phyloP scores from a whole-genome alignment of 148 eudicot species.

The Diospyros kaki region DNA sequence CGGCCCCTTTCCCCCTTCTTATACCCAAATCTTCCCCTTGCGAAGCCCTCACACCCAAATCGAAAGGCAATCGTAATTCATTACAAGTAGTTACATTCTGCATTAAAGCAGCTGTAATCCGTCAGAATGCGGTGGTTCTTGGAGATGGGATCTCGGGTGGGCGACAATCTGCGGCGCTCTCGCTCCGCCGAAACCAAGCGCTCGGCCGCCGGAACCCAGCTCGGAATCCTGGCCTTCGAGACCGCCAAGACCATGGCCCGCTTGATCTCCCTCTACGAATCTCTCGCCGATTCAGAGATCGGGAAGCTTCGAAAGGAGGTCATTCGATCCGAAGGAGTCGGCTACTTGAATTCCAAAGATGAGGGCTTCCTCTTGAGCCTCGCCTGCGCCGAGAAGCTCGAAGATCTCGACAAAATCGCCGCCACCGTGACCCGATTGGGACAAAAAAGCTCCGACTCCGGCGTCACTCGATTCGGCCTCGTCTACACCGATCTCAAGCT shows the following conservation, averaged over 20 bases:
- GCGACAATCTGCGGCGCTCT: constrained; percentile 21
- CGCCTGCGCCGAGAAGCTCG: constrained; percentile 75
- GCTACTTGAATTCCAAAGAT: constrained; percentile 52
- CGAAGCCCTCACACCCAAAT: neutral
- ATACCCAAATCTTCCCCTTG: neutral
- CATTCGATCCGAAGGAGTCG: constrained; percentile 40
- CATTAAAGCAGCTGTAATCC: constrained; percentile 7
- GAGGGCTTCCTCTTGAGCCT: constrained; percentile 55
- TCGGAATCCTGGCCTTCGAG: constrained; percentile 75
- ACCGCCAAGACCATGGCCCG: constrained; percentile 62
- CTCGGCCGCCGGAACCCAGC: neutral
- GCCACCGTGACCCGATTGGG: constrained; percentile 49
- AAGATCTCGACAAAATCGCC: constrained; percentile 66
- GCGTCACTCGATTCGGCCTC: constrained; percentile 41
- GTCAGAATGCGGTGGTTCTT: constrained; percentile 30
- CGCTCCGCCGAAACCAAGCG: neutral
- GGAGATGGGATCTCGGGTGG: constrained; percentile 9
- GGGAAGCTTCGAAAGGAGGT: constrained; percentile 22
- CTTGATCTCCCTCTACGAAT: constrained; percentile 56
- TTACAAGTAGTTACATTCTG: neutral
- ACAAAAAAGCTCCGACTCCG: constrained; percentile 44
- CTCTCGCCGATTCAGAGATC: constrained; percentile 50
- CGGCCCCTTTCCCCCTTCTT: neutral
- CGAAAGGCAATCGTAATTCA: neutral
- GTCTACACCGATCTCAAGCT: constrained; percentile 53